phyloP scores from a whole-genome alignment of 306 rosid genomes.

The Astragalus glycyphyllos region DNA sequence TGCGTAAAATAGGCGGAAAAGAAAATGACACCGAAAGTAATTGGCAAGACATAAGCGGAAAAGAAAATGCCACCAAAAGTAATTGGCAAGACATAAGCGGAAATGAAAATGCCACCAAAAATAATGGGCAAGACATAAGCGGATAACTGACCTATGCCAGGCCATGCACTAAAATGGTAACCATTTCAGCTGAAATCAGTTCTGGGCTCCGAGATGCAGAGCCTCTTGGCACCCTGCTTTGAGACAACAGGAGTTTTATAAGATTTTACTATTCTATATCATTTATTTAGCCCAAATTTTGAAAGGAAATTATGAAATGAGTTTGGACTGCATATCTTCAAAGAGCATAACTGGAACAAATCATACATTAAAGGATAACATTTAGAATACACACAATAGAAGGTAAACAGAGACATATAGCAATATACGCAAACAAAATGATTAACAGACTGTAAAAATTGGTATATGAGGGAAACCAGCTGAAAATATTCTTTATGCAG shows the following conservation, averaged over 20 bases:
- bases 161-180: conserved; percentile 89
- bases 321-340: conserved; percentile 62
- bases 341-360: conserved; percentile 55
- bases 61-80: conserved; percentile 70
- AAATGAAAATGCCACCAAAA: conserved; percentile 72
- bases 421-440: conserved; percentile 12
- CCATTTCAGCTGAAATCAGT: conserved; percentile 94
- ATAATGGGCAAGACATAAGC: conserved; percentile 71
- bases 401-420: conserved; percentile 18
- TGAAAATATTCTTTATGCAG: not conserved
- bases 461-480: not conserved
- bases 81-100: conserved; percentile 70
- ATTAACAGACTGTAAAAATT: not conserved
- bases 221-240: conserved; percentile 98
- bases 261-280: conserved; percentile 63
- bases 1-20: conserved; percentile 52
- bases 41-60: conserved; percentile 68
- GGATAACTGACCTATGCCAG: conserved; percentile 88
- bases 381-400: conserved; percentile 20
- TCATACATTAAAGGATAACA: conserved; percentile 27
- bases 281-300: conserved; percentile 63
- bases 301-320: conserved; percentile 64
- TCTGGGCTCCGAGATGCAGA: conserved; percentile 92
- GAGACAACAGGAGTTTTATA: conserved; percentile 89
- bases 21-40: conserved; percentile 64